Evolutionary conservation across 1,139 yeast species (phyloP).

Genomic region (Protomyces gravidus): DNA sequence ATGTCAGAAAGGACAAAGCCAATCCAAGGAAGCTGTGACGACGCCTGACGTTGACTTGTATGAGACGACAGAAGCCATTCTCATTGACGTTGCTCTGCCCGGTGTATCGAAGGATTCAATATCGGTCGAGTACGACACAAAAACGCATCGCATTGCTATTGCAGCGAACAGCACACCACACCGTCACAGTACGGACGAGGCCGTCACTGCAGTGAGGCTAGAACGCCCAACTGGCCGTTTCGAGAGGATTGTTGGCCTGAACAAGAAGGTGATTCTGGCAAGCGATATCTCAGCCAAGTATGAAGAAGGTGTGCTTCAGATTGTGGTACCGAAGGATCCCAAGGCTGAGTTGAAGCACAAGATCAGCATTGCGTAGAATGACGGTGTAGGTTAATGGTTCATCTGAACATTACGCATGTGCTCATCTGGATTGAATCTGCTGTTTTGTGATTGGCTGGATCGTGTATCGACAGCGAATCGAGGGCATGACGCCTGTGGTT

Average conservation of each 20-base stretch:
- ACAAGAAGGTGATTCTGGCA: conserved; percentile 51
- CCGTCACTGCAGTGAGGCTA: conserved; percentile 5
- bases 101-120: conserved; percentile 21
- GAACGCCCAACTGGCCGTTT: conserved; percentile 41
- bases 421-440: no score
- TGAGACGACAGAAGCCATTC: conserved; percentile 8
- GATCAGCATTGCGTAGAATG: conserved; percentile 16
- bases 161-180: background rate
- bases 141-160: conserved; percentile 9
- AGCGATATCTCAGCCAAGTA: conserved; percentile 52
- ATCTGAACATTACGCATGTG: no score
- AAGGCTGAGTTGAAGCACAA: conserved; percentile 32
- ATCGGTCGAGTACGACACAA: conserved; percentile 19
- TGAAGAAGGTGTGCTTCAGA: conserved; percentile 51
- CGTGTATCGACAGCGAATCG: no score
- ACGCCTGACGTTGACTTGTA: conserved; percentile 10
- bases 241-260: conserved; percentile 54
- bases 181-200: background rate
- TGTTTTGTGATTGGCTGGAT: no score
- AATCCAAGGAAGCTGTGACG: background rate
- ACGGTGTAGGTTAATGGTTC: background rate
- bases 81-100: conserved; percentile 17
- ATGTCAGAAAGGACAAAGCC: background rate
- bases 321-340: conserved; percentile 48
- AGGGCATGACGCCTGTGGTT: no score